phyloP scores from a whole-genome alignment of 23 red algal genomes.

The Rhodosorus marinus region DNA sequence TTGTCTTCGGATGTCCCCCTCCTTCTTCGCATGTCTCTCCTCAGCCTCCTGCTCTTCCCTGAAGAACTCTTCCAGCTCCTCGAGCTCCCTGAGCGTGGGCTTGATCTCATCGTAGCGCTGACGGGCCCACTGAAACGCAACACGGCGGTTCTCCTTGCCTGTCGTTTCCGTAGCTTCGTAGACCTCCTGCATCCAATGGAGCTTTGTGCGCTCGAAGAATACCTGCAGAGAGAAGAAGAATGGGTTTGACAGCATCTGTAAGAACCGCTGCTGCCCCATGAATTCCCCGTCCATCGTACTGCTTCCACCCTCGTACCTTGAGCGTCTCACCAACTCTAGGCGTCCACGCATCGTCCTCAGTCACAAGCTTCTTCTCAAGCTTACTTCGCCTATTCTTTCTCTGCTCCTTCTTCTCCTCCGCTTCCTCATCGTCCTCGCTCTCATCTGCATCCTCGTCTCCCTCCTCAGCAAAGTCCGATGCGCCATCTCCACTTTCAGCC shows the following conservation, averaged over 20 bases:
- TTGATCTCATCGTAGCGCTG: constrained; percentile 44
- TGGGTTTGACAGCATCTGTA: no score
- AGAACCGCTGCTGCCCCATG: no score
- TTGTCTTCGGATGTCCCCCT: constrained; percentile 6
- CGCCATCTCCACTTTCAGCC: constrained; percentile 6
- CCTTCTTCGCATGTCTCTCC: constrained; percentile 13
- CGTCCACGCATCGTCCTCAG: constrained; percentile 18
- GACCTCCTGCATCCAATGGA: constrained; percentile 41
- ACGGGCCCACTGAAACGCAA: constrained; percentile 57
- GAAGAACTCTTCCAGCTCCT: constrained; percentile 30
- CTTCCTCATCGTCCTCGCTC: constrained; percentile 7
- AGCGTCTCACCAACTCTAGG: constrained; percentile 26
- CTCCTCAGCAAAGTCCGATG: constrained; percentile 9
- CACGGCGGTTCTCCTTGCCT: constrained; percentile 33
- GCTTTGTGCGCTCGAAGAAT: constrained; percentile 38
- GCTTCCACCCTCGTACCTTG: no score
- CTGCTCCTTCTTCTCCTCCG: constrained; percentile 10
- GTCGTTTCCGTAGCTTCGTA: constrained; percentile 41
- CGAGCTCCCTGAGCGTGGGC: constrained; percentile 45
- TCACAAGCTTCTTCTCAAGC: constrained; percentile 16
- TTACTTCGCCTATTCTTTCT: constrained; percentile 5
- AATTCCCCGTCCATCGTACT: no score
- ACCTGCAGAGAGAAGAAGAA: no score
- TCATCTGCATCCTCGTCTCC: constrained; percentile 8
- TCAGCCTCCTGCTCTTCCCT: constrained; percentile 19